These are phyloP conservation scores for Penicillium diatomitis DNA, from an alignment of 495 filamentous ascomycete species.

Conservation along the genomic window DNA sequence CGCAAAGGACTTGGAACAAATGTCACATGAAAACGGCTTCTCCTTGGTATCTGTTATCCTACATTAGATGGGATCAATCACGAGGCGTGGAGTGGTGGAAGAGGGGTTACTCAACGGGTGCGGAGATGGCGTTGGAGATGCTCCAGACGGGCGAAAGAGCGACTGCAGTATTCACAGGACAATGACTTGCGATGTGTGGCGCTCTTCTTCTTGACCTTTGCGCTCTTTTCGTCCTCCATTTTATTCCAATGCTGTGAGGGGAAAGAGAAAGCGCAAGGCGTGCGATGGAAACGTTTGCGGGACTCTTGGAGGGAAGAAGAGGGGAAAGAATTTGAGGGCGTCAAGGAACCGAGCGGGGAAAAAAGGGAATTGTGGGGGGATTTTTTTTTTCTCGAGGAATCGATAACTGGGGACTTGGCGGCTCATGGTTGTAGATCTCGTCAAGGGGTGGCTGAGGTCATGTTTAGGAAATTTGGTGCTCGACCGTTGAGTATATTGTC, in stretches of 20 bases:
- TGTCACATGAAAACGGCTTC: constrained; percentile 47
- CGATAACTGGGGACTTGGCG: not conserved
- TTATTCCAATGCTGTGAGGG: constrained; percentile 1
- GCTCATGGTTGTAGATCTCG: not conserved
- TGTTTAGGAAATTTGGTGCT: too few species aligned
- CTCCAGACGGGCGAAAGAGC: constrained; percentile 42
- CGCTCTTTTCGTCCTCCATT: constrained; percentile 38
- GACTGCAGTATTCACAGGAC: constrained; percentile 41
- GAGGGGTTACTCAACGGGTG: constrained; percentile 43
- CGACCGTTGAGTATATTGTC: too few species aligned
- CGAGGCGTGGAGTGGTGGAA: constrained; percentile 5
- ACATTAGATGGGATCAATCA: constrained; percentile 15
- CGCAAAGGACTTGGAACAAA: constrained; percentile 43
- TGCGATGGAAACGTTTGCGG: constrained; percentile 26
- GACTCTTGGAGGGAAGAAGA: constrained; percentile 9
- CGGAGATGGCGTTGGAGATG: constrained; percentile 47
- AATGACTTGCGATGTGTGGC: constrained; percentile 37
- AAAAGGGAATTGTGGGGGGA: constrained; percentile 33
- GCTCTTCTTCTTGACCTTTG: constrained; percentile 38
- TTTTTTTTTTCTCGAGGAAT: not conserved
- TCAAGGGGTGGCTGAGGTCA: too few species aligned
- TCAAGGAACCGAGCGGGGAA: constrained; percentile 19
- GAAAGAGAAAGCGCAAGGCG: not conserved
- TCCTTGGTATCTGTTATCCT: constrained; percentile 40
- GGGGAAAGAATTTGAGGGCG: constrained; percentile 23